Base-by-base conservation (phyloP, 1,284 basidiomycete genomes). In the Apiotrichum laibachii region DNA sequence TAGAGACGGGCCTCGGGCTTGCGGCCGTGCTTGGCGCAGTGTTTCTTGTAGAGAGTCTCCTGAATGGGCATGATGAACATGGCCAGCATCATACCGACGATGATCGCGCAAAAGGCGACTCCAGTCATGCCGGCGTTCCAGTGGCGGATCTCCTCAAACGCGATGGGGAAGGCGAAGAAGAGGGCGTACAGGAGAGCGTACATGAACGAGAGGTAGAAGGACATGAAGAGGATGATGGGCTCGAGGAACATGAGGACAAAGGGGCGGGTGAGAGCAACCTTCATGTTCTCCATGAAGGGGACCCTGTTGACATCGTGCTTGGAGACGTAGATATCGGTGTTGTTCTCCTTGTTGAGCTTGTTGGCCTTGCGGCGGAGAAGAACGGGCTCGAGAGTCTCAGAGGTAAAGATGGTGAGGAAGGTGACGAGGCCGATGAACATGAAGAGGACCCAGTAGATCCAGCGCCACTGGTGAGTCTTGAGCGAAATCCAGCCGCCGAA, bases 191-290 rank as follows among this genome's bases (percentile, higher is more conserved):
- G 67, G 10, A 76, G 62, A 50, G 71, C 65, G 67, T 82, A 82
- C 49, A 82, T 72, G 64, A 81, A 80, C 8, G 74, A 73, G 10
- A 80, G 68, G 71, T 80, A 82, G 54, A 82, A 63, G 1, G 76
- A 77, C 64, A 81, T 77, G 63, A 75, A 75, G 39, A 80, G 60
- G n/a, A 80, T 72, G 61, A 81, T 78, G 1, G 74, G 69, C 66
- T 81, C 80, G 33, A 65, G 65, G 64, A 78, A 72, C 62, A 80
- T 76, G 37, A 81, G 66, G 39, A 71, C 60, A 66, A 80, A 76
- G 0, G 80, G 80, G 33, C 79, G 65, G 26, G 72, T 60, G 42
- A 80, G 55, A 18, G 75, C 71, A 39, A 70, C 67, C 61, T 75
- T 75, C 56, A 81, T 60, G 37, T 68, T 70, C 40, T 69, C 50